Base-by-base conservation (phyloP, 202 grass and related monocot species). In the Cymbopogon flexuosus region DNA sequence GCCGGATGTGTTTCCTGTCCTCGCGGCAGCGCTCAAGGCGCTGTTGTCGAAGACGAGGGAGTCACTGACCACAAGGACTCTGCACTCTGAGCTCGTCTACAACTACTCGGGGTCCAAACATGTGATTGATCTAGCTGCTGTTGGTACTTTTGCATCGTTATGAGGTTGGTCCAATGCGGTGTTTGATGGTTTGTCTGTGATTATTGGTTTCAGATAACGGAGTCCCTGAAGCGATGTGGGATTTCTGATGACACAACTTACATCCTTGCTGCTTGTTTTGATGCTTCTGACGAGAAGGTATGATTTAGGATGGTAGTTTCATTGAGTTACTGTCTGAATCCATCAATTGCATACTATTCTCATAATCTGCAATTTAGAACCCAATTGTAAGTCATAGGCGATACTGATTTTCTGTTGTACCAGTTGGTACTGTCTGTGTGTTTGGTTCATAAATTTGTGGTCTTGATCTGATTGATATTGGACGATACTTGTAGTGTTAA, bases 1-100 rank as follows among this genome's bases (percentile, higher is more conserved):
- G 85, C 90, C 87, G 10, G 96, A 93, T 62, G 86, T 96, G 81
- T 99, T 96, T 81, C 96, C 92, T 63, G 80, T 99, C 45, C 84
- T 96, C 0, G 87, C 82, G 1, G 96, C 92, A 54, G 96, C 92
- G 4, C 92, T 93, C 58, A 96, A 96, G 80, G 92, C 89, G 30
- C 77, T 95, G 24, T 41, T 99, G 54, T 81, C 89, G 7, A 91
- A 84, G 83, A 79, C 87, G 43, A 99, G 96, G 83, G 96, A 90
- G 52, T 81, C 92, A 10, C 80, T 99, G 30, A 96, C 83, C 43
- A 96, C 96, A 27, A 86, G 88, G 22, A 99, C 90, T 70, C 82
- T 96, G 76, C 96, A 99, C 83, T 99, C 92, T 9, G 96, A 99
- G 70, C 89, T 99, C 70, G 93, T 96, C 77, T 99, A 93, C 82